These are phyloP conservation scores for Xanthoceras sorbifolium DNA, from an alignment of 345 rosid species.

Conservation along the genomic window DNA sequence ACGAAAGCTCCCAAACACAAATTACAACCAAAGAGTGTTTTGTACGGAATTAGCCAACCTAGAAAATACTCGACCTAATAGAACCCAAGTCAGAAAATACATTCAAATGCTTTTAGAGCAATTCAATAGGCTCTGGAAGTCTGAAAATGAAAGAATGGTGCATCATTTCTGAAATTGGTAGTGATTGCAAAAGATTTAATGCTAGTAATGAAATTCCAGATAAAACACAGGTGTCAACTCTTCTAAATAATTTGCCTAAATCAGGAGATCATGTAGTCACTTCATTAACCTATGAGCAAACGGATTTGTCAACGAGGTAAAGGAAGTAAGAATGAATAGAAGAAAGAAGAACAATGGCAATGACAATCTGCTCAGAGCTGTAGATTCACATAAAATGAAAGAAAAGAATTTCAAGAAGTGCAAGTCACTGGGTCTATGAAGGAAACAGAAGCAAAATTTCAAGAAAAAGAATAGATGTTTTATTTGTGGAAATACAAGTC, in stretches of 20 bases:
- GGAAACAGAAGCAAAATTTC: too few relatives aligned
- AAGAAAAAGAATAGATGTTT: neutral
- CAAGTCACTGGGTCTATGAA: too few relatives aligned
- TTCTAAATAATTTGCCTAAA: neutral
- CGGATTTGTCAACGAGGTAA: neutral
- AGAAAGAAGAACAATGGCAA: neutral
- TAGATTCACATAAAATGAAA: neutral
- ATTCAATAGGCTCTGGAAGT: too few relatives aligned
- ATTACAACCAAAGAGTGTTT: too few relatives aligned
- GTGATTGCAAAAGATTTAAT: neutral
- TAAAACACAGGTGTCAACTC: neutral
- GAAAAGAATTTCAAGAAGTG: neutral
- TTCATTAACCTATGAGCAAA: neutral
- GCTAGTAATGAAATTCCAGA: neutral
- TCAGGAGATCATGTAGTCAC: neutral
- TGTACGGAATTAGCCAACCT: too few relatives aligned
- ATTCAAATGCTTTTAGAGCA: too few relatives aligned
- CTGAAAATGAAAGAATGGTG: too few relatives aligned
- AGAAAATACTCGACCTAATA: too few relatives aligned
- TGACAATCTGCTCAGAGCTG: neutral
- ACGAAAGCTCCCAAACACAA: too few relatives aligned
- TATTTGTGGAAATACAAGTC: neutral
- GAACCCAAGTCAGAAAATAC: too few relatives aligned
- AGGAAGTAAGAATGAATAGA: neutral
- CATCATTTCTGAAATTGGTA: too few relatives aligned